Evolutionary conservation across 78 protist species (phyloP).

Genomic region (Anaeramoeba flamelloides): DNA sequence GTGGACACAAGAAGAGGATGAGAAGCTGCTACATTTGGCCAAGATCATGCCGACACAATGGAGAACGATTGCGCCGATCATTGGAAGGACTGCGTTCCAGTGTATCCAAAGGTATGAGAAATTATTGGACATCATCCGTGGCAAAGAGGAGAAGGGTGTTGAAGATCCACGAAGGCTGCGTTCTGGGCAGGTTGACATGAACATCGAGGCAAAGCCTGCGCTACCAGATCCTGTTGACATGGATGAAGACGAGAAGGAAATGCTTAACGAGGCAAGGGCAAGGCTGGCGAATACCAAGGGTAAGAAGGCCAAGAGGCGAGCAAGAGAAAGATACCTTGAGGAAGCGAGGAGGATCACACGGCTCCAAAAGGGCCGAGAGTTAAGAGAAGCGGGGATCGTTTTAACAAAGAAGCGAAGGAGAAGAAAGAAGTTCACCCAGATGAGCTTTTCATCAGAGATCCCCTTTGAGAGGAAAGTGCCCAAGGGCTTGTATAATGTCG

Average conservation of each 20-base stretch:
- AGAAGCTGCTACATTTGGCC: slow-evolving; percentile 90
- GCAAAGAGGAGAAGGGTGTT: slow-evolving; percentile 10
- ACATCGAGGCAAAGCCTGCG: slow-evolving; percentile 82
- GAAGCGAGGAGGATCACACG: slow-evolving; percentile 87
- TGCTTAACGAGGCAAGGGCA: slow-evolving; percentile 75
- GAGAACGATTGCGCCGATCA: slow-evolving; percentile 92
- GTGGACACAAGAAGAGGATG: slow-evolving; percentile 97
- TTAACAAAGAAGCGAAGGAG: background rate
- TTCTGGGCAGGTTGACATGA: background rate
- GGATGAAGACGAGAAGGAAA: slow-evolving; percentile 80
- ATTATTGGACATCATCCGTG: slow-evolving; percentile 51
- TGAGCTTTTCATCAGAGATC: background rate
- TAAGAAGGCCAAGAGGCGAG: slow-evolving; percentile 91
- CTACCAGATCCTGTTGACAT: slow-evolving; percentile 95
- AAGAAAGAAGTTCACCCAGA: background rate
- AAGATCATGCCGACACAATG: slow-evolving; percentile 85
- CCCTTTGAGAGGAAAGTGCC: background rate
- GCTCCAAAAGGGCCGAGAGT: slow-evolving; percentile 85
- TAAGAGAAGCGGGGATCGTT: slow-evolving; percentile 9
- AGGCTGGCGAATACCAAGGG: slow-evolving; percentile 97
- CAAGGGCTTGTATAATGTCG: background rate
- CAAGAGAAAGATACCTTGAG: slow-evolving; percentile 84
- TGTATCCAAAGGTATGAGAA: slow-evolving; percentile 91
- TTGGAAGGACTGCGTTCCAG: slow-evolving; percentile 93
- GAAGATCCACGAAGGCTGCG: slow-evolving; percentile 76